Evolutionary conservation across 176 grass and related monocot species (phyloP), one percentile per base, ranked within the genome.

Genomic region (Oryza rufipogon): DNA sequence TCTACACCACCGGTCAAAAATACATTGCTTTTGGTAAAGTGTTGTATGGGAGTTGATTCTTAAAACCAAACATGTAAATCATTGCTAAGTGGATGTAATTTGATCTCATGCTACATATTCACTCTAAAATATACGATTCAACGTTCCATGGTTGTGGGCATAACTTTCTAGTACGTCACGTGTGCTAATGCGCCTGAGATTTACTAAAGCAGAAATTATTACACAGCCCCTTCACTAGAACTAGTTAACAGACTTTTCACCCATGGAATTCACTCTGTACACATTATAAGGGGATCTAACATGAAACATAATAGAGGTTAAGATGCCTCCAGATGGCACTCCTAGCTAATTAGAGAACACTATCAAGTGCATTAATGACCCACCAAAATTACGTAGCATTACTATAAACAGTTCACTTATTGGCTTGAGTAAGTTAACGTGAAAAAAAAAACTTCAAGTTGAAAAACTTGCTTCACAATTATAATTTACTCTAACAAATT

Each of bases 281-380:
- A 15, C 3, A 7, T 12, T 48, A 22, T 48, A 14, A 63, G n/a
- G 14, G 8, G 20, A 47, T 26, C 42, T 47, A 11, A 44, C 25
- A 49, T 26, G 22, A 73, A 73, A 15, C 44, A 79, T 6, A 49
- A 30, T 15, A 74, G 19, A n/a, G 34, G 25, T 67, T 47, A 46
- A 68, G 14, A 25, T 70, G 64, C 23, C 33, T 74, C 34, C 66
- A 67, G 16, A 74, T 86, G 33, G 42, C 44, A 32, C 4, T 71
- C 38, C 13, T 45, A 49, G 61, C 49, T 80, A 38, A 20, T 17
- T n/a, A 20, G 3, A 76, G 69, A 34, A 28, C 32, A 85, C 4
- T 2, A 6, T 14, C 36, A 33, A n/a, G 15, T 30, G 2, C 74
- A 36, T 60, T 39, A 70, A 25, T 3, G n/a, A 76, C 49, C 19